A percentile compares a stretch with the other conserved stretches of the same genome.
phyloP scores from a whole-genome alignment of 1,139 yeast species.

The Debaryomyces sp. region DNA sequence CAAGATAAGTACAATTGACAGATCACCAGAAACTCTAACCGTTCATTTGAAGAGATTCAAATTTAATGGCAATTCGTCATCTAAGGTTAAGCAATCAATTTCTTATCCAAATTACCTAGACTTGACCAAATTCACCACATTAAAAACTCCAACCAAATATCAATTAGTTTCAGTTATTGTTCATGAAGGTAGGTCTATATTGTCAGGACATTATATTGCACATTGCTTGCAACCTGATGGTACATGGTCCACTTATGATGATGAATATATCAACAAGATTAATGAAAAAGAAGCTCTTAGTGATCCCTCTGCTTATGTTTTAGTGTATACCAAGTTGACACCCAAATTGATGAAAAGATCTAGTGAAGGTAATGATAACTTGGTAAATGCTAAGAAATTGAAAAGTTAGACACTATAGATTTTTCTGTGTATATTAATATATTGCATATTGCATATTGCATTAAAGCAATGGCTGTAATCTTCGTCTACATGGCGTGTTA shows the following conservation, averaged over 20 bases:
- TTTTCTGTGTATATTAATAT: conserved; percentile 6
- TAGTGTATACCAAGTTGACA: conserved; percentile 77
- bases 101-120: conserved; percentile 79
- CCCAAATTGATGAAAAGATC: conserved; percentile 25
- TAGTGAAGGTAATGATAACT: background rate
- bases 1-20: conserved; percentile 71
- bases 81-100: conserved; percentile 86
- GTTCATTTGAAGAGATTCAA: conserved; percentile 89
- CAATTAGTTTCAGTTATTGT: conserved; percentile 81
- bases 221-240: conserved; percentile 92
- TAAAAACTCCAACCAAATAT: conserved; percentile 57
- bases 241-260: conserved; percentile 92
- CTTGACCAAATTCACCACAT: conserved; percentile 62
- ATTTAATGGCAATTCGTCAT: conserved; percentile 74
- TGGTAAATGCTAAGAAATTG: conserved; percentile 3
- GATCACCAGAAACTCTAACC: conserved; percentile 86
- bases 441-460: conserved; percentile 5
- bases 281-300: conserved; percentile 73
- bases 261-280: conserved; percentile 78
- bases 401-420: conserved; percentile 6
- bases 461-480: background rate
- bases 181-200: conserved; percentile 91
- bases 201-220: conserved; percentile 92
- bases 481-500: background rate
- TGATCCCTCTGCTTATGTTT: conserved; percentile 88